These are phyloP conservation scores for Trichosporon sp. DNA, from an alignment of 1,284 basidiomycete species.

Conservation along the genomic window DNA sequence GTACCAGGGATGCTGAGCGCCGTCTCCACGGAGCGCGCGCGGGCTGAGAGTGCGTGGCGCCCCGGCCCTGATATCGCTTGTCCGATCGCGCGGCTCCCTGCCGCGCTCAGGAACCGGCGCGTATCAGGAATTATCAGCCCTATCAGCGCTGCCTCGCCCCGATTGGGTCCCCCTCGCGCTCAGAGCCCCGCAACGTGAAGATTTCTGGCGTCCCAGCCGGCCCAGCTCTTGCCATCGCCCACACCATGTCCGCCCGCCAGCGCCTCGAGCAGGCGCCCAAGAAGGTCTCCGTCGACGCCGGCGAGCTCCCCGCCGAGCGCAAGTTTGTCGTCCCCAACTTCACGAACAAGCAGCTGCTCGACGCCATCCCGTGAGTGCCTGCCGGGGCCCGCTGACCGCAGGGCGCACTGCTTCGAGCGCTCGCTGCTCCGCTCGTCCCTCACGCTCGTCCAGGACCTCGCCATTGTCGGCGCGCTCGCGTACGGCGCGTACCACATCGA, in stretches of 20 bases:
- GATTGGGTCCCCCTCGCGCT: not conserved
- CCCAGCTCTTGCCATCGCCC: not conserved
- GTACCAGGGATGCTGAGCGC: not conserved
- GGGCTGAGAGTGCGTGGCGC: not conserved
- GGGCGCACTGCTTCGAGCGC: slow-evolving; percentile 86
- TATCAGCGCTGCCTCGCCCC: not conserved
- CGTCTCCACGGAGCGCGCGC: not conserved
- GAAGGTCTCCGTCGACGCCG: slow-evolving; percentile 10
- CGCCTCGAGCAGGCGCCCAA: slow-evolving; percentile 8
- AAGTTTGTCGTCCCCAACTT: slow-evolving; percentile 47
- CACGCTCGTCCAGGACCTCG: slow-evolving; percentile 74
- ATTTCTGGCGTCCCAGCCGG: not conserved
- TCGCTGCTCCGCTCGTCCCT: slow-evolving; percentile 73
- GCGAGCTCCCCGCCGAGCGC: slow-evolving; percentile 11
- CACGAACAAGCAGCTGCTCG: slow-evolving; percentile 59
- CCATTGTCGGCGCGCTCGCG: slow-evolving; percentile 65
- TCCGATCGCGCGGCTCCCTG: not conserved
- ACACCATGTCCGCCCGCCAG: slow-evolving; percentile 17
- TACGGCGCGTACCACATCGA: slow-evolving; percentile 68
- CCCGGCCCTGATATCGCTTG: not conserved
- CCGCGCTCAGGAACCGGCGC: not conserved
- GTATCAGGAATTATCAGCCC: not conserved
- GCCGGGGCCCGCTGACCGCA: slow-evolving; percentile 36
- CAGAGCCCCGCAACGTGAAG: not conserved
- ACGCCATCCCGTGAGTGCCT: slow-evolving; percentile 67